Evolutionary conservation across 352 stramenopile genomes (phyloP).

Genomic region (Globisporangium yorkense): DNA sequence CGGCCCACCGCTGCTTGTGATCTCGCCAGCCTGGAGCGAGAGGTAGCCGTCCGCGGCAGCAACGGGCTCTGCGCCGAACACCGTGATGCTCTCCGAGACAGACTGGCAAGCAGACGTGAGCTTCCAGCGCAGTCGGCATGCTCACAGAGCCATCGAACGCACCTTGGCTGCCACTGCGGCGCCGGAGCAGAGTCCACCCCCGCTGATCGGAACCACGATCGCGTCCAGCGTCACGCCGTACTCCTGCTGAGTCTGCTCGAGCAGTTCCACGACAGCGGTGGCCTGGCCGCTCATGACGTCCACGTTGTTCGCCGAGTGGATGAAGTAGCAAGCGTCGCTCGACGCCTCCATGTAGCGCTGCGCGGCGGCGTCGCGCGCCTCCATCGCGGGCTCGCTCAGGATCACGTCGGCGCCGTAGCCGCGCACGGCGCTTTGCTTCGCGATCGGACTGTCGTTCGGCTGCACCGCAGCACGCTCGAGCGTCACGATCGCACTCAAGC

Average conservation of each 20-base stretch:
- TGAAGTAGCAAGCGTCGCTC: constrained; percentile 34
- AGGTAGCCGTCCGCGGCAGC: constrained; percentile 49
- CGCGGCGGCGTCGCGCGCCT: constrained; percentile 40
- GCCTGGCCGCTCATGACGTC: constrained; percentile 93
- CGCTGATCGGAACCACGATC: constrained; percentile 82
- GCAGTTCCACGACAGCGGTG: constrained; percentile 80
- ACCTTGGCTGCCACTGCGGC: constrained; percentile 73
- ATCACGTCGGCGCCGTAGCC: constrained; percentile 75
- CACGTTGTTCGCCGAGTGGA: constrained; percentile 88
- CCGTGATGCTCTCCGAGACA: constrained; percentile 38
- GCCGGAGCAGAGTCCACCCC: constrained; percentile 80
- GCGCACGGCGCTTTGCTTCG: constrained; percentile 81
- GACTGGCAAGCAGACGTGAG: constrained; percentile 8
- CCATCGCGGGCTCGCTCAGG: constrained; percentile 45
- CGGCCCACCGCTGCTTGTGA: constrained; percentile 33
- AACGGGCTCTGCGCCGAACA: constrained; percentile 66
- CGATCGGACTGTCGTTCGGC: constrained; percentile 70
- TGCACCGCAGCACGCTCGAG: constrained; percentile 5
- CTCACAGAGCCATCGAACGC: not conserved
- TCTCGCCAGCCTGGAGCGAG: constrained; percentile 35
- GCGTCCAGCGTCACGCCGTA: constrained; percentile 52
- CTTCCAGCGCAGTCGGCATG: not conserved
- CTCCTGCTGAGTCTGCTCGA: constrained; percentile 63
- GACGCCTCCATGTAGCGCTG: constrained; percentile 21
- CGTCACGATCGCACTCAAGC: no score